phyloP scores from a whole-genome alignment of 2,329 filamentous ascomycete genomes.

The Trichophyton verrucosum region DNA sequence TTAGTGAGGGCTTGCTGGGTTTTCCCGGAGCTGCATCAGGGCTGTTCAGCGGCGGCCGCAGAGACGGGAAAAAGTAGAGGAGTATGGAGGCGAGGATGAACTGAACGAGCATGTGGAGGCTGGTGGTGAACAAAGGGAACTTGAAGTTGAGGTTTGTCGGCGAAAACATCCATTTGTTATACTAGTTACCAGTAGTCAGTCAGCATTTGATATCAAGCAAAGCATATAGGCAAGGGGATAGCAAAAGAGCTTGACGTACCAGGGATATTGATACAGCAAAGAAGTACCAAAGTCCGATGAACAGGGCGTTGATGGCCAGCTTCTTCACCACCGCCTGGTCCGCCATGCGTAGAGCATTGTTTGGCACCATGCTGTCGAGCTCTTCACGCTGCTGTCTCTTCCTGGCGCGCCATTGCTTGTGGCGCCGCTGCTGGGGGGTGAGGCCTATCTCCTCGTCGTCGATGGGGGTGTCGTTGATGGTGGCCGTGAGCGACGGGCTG shows the following conservation, averaged over 20 bases:
- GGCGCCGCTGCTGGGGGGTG: conserved; percentile 55
- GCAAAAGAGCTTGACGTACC: conserved; percentile 39
- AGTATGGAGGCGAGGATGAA: conserved; percentile 67
- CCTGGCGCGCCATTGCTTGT: conserved; percentile 50
- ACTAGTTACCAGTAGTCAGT: conserved; percentile 43
- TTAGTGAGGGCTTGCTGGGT: conserved; percentile 36
- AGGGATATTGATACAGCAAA: conserved; percentile 91
- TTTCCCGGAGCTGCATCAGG: conserved; percentile 10
- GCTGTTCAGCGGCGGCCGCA: conserved; percentile 49
- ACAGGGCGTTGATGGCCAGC: conserved; percentile 58
- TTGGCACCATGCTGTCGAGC: conserved; percentile 55
- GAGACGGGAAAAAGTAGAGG: conserved; percentile 67
- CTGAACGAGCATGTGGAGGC: conserved; percentile 90
- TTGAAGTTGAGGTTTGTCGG: conserved; percentile 74
- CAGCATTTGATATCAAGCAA: not conserved
- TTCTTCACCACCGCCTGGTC: conserved; percentile 60
- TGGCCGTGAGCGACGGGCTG: not conserved
- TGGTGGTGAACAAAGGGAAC: conserved; percentile 90
- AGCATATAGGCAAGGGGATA: not conserved
- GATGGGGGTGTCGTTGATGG: conserved; percentile 53
- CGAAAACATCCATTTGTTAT: conserved; percentile 99
- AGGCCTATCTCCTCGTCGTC: conserved; percentile 87
- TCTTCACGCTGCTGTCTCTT: conserved; percentile 52
- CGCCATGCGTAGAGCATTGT: conserved; percentile 50
- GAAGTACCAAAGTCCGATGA: conserved; percentile 80